Base-by-base conservation (phyloP, 106 monocot species). In the Apostasia ramifera region DNA sequence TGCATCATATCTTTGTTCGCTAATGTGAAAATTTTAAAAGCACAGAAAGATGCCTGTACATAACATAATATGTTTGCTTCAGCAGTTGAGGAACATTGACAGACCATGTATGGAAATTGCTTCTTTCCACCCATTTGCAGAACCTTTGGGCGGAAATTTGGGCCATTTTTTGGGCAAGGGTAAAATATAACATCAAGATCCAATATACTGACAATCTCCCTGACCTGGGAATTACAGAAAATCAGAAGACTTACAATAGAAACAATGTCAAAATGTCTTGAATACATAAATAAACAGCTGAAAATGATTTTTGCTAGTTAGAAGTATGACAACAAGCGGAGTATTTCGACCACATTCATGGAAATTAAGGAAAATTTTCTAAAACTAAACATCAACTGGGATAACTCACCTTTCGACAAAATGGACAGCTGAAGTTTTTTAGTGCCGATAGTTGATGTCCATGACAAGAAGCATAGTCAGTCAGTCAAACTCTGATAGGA, bases 81-180 rank as follows among this genome's bases (percentile, higher is more conserved):
- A 66, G 68, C 56, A n/a, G 11, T 12, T n/a, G 52, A 57, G 53
- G 26, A 74, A 62, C 62, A 45, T 53, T 66, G 49, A 15, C 80
- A 60, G 37, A 89, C 95, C 95, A 97, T 92, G 72, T 97, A 97
- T 63, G 95, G 95, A 55, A 97, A 97, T 63, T 92, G 92, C 55
- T 89, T 79, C 63, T 97, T 97, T 64, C 95, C 95, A 69, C 92
- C 95, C 82, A 97, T 77, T 57, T 97, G 80, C 42, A 86, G 48
- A 44, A 81, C 92, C 73, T 92, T 92, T 6, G 86, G 86, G 51
- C 95, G 89, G 73, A 89, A 92, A 47, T 86, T 92, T 44, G 95
- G 95, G 52, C 95, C 81, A 74, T 97, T 92, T 83, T 72, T 82
- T 57, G 95, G 95, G 71, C 95, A 97, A 47, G 95, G 95, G 78